phyloP scores from a whole-genome alignment of 192 early-diverging fungal species.

The Obelidium mucronatum region DNA sequence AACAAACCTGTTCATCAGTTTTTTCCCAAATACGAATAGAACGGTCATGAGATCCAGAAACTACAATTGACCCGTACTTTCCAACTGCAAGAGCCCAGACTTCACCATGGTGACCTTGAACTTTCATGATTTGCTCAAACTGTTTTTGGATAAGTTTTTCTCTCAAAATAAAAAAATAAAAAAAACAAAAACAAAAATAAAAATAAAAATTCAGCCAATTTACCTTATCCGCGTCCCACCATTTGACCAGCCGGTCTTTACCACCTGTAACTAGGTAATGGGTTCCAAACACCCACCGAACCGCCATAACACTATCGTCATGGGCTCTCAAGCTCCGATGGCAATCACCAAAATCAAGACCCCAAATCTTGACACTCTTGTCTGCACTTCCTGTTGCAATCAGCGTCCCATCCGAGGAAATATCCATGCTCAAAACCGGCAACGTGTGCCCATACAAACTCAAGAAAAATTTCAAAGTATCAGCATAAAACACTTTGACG shows the following conservation, averaged over 20 bases:
- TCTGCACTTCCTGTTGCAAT: conserved; percentile 95
- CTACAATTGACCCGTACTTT: conserved; percentile 87
- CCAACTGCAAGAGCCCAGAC: conserved; percentile 93
- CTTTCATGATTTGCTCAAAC: conserved; percentile 94
- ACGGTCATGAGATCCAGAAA: conserved; percentile 91
- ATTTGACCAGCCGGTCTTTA: conserved; percentile 90
- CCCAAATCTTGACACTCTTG: conserved; percentile 99
- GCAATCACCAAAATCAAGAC: conserved; percentile 99
- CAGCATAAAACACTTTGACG: conserved; percentile 96
- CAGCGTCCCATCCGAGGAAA: conserved; percentile 91
- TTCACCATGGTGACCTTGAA: conserved; percentile 92
- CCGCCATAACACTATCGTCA: conserved; percentile 87
- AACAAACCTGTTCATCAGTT: conserved; percentile 83
- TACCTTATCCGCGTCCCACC: conserved; percentile 96
- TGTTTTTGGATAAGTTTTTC: conserved; percentile 27
- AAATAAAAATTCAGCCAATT: not conserved
- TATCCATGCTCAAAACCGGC: conserved; percentile 98
- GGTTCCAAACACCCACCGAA: conserved; percentile 91
- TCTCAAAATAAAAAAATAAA: not conserved
- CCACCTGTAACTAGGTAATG: conserved; percentile 95
- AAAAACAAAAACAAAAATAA: not conserved
- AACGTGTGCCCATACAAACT: conserved; percentile 98
- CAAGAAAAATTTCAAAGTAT: conserved; percentile 96
- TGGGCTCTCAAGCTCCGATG: conserved; percentile 94
- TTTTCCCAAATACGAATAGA: conserved; percentile 95